phyloP scores from a whole-genome alignment of 2,329 filamentous ascomycete genomes.

The Apiospora hydei region DNA sequence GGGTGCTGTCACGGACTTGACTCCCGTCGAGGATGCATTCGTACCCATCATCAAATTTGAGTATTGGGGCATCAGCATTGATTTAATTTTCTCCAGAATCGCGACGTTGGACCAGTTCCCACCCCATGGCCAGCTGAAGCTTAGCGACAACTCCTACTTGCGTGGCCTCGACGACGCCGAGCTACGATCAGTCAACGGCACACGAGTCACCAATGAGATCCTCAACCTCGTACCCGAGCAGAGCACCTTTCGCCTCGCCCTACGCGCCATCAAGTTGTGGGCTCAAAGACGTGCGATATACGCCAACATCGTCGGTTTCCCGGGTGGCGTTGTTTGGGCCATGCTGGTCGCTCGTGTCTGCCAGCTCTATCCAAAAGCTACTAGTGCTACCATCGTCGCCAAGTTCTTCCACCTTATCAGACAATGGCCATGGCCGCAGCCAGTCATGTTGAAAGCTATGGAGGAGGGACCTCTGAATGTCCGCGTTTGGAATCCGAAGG shows the following conservation, averaged over 20 bases:
- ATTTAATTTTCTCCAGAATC: conserved; percentile 87
- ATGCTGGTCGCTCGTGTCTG: conserved; percentile 97
- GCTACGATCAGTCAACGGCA: conserved; percentile 90
- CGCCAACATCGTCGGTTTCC: conserved; percentile 94
- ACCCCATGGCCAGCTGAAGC: conserved; percentile 69
- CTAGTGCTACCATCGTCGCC: conserved; percentile 84
- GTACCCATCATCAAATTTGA: conserved; percentile 98
- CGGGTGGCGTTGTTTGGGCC: conserved; percentile 96
- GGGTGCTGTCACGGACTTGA: conserved; percentile 84
- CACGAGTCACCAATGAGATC: conserved; percentile 92
- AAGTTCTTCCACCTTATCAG: conserved; percentile 96
- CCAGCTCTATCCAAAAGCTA: conserved; percentile 93
- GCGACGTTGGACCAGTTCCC: conserved; percentile 74
- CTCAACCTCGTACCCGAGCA: conserved; percentile 86
- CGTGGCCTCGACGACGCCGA: conserved; percentile 87
- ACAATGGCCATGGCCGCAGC: conserved; percentile 92
- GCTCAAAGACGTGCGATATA: conserved; percentile 92
- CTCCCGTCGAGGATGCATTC: conserved; percentile 86
- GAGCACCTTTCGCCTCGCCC: conserved; percentile 86
- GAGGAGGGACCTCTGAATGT: conserved; percentile 83
- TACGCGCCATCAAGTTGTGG: conserved; percentile 96
- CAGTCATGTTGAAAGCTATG: conserved; percentile 88
- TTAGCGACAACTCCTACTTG: conserved; percentile 85
- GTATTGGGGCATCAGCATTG: conserved; percentile 89
- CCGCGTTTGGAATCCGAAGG: conserved; percentile 93